A percentile compares a stretch with the other conserved stretches of the same genome.
phyloP scores from a whole-genome alignment of 441 rosid genomes.

The Erodium chrysanthum region DNA sequence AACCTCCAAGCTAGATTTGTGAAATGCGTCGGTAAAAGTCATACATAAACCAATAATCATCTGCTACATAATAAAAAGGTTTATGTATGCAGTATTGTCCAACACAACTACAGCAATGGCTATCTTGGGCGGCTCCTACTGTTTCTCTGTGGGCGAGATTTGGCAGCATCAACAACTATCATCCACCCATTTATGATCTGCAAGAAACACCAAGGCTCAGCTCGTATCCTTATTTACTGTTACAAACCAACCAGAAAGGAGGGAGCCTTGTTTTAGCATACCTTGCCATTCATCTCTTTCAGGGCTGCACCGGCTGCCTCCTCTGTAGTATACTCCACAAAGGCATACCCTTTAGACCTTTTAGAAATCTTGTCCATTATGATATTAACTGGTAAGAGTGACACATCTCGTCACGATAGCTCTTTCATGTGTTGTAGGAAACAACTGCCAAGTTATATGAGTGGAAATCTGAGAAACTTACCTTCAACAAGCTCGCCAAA shows the following conservation, averaged over 20 bases:
- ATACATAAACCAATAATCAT: no score
- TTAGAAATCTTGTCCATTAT: slow-evolving; percentile 96
- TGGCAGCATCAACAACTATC: slow-evolving; percentile 91
- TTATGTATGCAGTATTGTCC: no score
- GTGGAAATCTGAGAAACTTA: slow-evolving; percentile 12
- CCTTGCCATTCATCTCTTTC: slow-evolving; percentile 95
- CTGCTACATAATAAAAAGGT: no score
- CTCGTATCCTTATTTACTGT: not conserved
- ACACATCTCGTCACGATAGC: slow-evolving; percentile 3
- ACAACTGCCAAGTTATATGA: not conserved
- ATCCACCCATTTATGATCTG: slow-evolving; percentile 98
- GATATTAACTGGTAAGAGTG: slow-evolving; percentile 50
- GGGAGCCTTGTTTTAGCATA: slow-evolving; percentile 8
- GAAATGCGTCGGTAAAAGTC: no score
- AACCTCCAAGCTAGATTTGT: no score
- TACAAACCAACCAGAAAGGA: not conserved
- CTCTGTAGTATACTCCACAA: slow-evolving; percentile 77
- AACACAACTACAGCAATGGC: no score
- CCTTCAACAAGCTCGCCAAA: slow-evolving; percentile 91
- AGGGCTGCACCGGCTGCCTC: slow-evolving; percentile 81
- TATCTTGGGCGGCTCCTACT: slow-evolving; percentile 23
- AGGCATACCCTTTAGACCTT: slow-evolving; percentile 89
- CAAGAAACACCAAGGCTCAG: slow-evolving; percentile 5
- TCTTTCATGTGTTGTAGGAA: not conserved
- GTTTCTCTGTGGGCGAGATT: slow-evolving; percentile 39